Evolutionary conservation across 75 land plant species (phyloP).

Genomic region (Selaginella moellendorffii): DNA sequence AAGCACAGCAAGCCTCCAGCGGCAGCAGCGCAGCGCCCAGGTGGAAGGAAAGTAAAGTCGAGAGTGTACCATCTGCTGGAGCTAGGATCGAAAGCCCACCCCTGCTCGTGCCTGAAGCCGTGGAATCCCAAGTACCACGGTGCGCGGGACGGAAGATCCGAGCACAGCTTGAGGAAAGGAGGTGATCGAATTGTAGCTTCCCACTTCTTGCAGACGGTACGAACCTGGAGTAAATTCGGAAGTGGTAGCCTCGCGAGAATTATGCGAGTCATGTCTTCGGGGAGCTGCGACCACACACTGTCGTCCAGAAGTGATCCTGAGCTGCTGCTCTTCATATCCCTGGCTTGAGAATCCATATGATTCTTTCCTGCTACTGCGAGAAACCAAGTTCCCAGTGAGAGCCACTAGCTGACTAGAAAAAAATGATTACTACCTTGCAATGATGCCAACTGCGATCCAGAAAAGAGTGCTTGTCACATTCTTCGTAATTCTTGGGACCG

Average conservation of each 20-base stretch:
- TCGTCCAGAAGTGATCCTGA: too few relatives aligned
- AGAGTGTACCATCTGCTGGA: not conserved
- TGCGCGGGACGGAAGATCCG: not conserved
- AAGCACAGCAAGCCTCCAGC: not conserved
- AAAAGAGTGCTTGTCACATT: too few relatives aligned
- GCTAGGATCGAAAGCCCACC: not conserved
- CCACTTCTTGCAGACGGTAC: not conserved
- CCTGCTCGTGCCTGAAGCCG: not conserved
- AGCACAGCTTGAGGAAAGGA: not conserved
- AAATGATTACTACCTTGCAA: too few relatives aligned
- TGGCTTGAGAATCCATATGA: too few relatives aligned
- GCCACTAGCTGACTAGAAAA: too few relatives aligned
- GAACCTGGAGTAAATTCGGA: not conserved
- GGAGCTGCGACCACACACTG: not conserved
- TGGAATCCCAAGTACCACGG: not conserved
- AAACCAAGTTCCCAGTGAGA: too few relatives aligned
- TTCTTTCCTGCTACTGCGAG: too few relatives aligned
- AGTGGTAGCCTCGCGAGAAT: not conserved
- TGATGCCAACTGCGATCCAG: too few relatives aligned
- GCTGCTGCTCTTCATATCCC: too few relatives aligned
- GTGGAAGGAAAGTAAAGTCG: not conserved
- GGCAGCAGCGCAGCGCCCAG: not conserved
- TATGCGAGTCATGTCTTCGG: not conserved
- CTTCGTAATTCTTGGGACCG: too few relatives aligned
- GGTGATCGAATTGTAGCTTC: not conserved